A percentile compares a stretch with the other conserved stretches of the same genome.
These are phyloP conservation scores for Akanthomyces lecanii DNA, from an alignment of 2,329 filamentous ascomycete genomes.

Conservation along the genomic window DNA sequence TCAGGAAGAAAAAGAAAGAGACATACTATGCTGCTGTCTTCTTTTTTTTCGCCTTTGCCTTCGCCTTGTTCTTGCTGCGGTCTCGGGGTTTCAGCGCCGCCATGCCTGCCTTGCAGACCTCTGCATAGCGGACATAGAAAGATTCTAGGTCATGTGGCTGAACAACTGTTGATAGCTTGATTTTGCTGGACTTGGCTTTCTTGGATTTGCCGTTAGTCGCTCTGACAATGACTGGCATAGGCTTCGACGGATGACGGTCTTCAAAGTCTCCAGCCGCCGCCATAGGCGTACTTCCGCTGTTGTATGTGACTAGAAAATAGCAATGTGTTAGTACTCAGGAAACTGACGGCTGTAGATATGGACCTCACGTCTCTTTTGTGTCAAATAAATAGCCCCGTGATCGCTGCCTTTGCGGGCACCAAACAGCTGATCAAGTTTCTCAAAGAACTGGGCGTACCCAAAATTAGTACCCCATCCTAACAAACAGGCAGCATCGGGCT, in stretches of 20 bases:
- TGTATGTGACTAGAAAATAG: slow-evolving; percentile 37
- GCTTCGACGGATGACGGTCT: slow-evolving; percentile 55
- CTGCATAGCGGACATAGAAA: slow-evolving; percentile 84
- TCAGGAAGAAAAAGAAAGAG: not conserved
- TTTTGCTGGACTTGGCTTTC: slow-evolving; percentile 50
- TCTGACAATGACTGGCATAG: slow-evolving; percentile 72
- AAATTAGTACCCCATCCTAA: not conserved
- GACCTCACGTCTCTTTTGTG: slow-evolving; percentile 67
- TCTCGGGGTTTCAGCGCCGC: slow-evolving; percentile 86
- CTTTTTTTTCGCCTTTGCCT: slow-evolving; percentile 72
- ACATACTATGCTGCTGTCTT: slow-evolving; percentile 37
- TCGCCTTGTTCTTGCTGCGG: slow-evolving; percentile 79
- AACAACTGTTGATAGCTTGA: slow-evolving; percentile 82
- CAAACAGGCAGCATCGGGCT: slow-evolving; percentile 7
- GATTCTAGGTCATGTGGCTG: slow-evolving; percentile 67
- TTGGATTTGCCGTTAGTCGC: slow-evolving; percentile 75
- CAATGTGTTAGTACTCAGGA: not conserved
- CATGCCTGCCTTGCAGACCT: slow-evolving; percentile 89
- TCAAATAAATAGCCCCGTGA: slow-evolving; percentile 70
- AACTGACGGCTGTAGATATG: not conserved
- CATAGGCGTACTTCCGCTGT: slow-evolving; percentile 39
- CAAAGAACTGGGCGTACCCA: slow-evolving; percentile 62
- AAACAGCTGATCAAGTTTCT: slow-evolving; percentile 64
- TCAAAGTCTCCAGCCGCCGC: slow-evolving; percentile 50
- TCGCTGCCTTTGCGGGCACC: slow-evolving; percentile 61